These are phyloP conservation scores for Arxiozyma heterogenica DNA, from an alignment of 1,139 yeast genomes.

Conservation along the genomic window DNA sequence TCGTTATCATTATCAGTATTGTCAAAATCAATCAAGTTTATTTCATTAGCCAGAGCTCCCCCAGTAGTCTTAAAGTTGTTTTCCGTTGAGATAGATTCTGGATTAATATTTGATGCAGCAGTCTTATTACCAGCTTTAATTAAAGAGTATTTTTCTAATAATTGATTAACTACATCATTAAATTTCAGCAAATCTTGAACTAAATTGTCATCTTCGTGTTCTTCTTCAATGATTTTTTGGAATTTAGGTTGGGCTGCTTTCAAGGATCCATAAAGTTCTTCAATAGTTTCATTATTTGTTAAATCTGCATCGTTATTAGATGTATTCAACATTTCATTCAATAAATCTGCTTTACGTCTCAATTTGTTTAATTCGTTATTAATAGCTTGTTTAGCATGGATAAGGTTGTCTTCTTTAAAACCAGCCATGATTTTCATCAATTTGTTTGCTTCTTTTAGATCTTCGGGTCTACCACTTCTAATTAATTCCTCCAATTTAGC, in stretches of 20 bases:
- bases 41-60: slow-evolving; percentile 33
- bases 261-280: slow-evolving; percentile 69
- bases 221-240: slow-evolving; percentile 73
- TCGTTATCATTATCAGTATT: slow-evolving; percentile 41
- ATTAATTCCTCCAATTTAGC: slow-evolving; percentile 94
- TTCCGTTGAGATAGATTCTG: slow-evolving; percentile 14
- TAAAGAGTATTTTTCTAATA: slow-evolving; percentile 57
- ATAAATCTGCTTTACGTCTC: slow-evolving; percentile 79
- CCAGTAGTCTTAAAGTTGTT: slow-evolving; percentile 1
- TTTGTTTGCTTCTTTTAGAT: slow-evolving; percentile 89
- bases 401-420: slow-evolving; percentile 66
- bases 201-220: slow-evolving; percentile 57
- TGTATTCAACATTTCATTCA: slow-evolving; percentile 71
- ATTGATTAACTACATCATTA: slow-evolving; percentile 68
- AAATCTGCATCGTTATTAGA: slow-evolving; percentile 47
- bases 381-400: slow-evolving; percentile 65
- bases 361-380: slow-evolving; percentile 79
- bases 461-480: slow-evolving; percentile 92
- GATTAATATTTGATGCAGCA: slow-evolving; percentile 51
- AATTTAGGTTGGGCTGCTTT: slow-evolving; percentile 84
- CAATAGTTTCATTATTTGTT: slow-evolving; percentile 54
- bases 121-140: slow-evolving; percentile 56
- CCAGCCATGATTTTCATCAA: slow-evolving; percentile 99
- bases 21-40: slow-evolving; percentile 73
- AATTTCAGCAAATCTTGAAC: slow-evolving; percentile 57